Evolutionary conservation across 75 land plant species (phyloP), one percentile per base, ranked within the genome.

Genomic region (Sequoia sempervirens): DNA sequence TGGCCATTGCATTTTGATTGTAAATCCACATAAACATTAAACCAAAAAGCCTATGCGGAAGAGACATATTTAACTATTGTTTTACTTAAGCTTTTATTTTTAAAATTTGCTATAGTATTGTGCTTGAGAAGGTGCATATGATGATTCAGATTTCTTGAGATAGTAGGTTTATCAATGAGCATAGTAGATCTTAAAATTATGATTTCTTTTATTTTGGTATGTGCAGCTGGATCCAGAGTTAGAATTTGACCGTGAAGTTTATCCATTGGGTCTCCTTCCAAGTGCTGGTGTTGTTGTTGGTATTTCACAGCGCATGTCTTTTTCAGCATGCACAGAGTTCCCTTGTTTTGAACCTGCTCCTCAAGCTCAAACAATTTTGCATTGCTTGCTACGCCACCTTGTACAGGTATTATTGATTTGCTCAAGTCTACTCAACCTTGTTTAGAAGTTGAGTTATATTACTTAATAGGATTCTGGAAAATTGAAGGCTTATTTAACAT

Each of bases 271-370:
- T 12, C 93, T 97, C 83, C 92, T 92, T 88, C 98, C 98, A 85
- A 95, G 90, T 92, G 93, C 94, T 84, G 99, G 98, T 41, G 91
- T 97, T 36, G 93, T 97, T 38, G 98, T 97, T 75, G 99, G 99
- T 72, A 93, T 97, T 79, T 92, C 98, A 66, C 99, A 97, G 68
- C 89, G 99, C 82, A 89, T 96, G 87, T 94, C 98, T 46, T 94
- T 97, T 85, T 94, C 99, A 80, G 90, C 97, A 81, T 91, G 93
- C 82, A 90, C 93, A 47, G 95, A 91, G 73, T 94, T 97, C 86
- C 99, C 99, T 50, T 96, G 99, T 88, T 97, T 95, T 91, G 99
- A 97, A 87, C 96, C 97, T 34, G 90, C 93, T 76, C 99, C 99
- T 61, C 99, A 97, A 86, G 99, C 98, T 64, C 98, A 97, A 88